A percentile compares a stretch with the other conserved stretches of the same genome.
Evolutionary conservation across 164 flowering plant genomes (phyloP).

Genomic region (Umbilicus rupestris): DNA sequence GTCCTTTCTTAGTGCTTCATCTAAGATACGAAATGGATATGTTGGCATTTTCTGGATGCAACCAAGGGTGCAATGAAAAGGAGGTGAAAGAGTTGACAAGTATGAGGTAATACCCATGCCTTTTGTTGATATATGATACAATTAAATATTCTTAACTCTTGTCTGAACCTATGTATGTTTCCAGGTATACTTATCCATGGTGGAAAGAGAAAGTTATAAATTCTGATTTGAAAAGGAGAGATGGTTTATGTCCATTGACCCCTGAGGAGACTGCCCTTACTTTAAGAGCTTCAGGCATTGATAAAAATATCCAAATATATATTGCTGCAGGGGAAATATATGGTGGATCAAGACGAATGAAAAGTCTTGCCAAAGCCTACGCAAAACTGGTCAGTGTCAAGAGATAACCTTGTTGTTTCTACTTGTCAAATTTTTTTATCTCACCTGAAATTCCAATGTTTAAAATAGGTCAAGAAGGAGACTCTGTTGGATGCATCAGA

Average conservation of each 20-base stretch:
- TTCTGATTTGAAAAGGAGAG: constrained; percentile 72
- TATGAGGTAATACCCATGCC: constrained; percentile 32
- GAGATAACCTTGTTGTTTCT: not conserved
- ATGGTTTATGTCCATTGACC: constrained; percentile 84
- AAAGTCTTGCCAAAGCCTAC: constrained; percentile 42
- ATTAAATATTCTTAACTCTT: not conserved
- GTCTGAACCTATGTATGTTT: not conserved
- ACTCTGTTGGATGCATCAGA: constrained; percentile 73
- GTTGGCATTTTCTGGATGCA: constrained; percentile 64
- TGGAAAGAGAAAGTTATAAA: constrained; percentile 89
- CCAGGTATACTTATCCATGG: constrained; percentile 93
- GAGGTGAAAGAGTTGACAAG: constrained; percentile 37
- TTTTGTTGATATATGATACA: not conserved
- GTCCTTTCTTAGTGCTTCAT: constrained; percentile 53
- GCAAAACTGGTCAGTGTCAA: constrained; percentile 66
- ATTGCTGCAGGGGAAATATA: constrained; percentile 92
- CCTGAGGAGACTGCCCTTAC: constrained; percentile 87
- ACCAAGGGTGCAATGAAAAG: constrained; percentile 34
- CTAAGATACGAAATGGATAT: constrained; percentile 66
- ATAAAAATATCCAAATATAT: constrained; percentile 54
- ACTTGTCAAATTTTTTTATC: not conserved
- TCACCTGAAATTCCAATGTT: not conserved
- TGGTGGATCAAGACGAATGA: constrained; percentile 73
- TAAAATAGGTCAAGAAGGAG: constrained; percentile 81
- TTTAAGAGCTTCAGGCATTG: constrained; percentile 65